Conservation (phyloP, 257 asterid species). For the Forsythia viridissima region DNA sequence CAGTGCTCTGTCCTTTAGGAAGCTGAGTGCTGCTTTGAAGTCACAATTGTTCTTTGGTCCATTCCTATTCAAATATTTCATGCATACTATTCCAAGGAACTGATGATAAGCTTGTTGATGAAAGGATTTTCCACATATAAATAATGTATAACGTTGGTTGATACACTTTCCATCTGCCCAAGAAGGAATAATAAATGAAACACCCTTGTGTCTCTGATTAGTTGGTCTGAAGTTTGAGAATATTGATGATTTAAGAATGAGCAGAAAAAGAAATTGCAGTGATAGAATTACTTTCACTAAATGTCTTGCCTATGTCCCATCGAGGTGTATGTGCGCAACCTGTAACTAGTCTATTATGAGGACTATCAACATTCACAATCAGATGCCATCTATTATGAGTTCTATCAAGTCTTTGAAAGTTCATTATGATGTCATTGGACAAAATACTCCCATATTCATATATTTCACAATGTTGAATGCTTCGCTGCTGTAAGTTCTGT, state of each 20-base stretch:
- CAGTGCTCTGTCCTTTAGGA: no score
- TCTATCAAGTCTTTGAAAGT: neutral
- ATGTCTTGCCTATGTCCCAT: neutral
- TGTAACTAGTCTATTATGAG: no score
- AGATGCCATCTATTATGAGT: neutral
- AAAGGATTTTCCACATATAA: neutral
- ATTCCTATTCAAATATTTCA: no score
- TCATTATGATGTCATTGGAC: neutral
- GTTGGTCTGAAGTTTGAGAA: neutral
- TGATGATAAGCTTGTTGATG: neutral
- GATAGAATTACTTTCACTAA: neutral
- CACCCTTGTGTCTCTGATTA: neutral
- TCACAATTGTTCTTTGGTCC: no score
- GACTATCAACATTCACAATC: neutral
- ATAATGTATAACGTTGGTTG: neutral
- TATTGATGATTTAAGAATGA: neutral
- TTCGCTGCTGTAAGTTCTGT: neutral
- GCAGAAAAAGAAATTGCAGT: neutral
- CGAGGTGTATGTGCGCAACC: neutral
- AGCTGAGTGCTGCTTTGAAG: no score
- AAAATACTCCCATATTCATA: neutral
- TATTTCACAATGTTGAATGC: neutral
- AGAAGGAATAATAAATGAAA: neutral
- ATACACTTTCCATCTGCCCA: neutral
- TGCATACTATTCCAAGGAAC: neutral